These are phyloP conservation scores for Terana coerulea DNA, from an alignment of 768 basidiomycete genomes.

Conservation along the genomic window DNA sequence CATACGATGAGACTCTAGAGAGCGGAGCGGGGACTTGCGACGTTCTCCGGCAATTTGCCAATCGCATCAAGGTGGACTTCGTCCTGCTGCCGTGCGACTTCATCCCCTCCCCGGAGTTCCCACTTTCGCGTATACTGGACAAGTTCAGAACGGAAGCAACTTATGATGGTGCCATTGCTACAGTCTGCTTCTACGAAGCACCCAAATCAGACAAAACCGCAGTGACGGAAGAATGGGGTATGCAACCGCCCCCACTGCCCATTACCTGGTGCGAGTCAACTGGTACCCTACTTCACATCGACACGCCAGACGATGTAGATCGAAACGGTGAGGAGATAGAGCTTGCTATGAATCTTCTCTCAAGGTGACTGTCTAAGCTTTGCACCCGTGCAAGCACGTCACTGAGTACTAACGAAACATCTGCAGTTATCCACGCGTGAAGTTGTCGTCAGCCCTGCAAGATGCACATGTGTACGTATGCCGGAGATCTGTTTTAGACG, in stretches of 20 bases:
- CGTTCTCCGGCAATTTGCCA: conserved; percentile 73
- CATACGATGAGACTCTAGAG: conserved; percentile 72
- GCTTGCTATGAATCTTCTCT: conserved; percentile 71
- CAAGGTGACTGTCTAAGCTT: conserved; percentile 42
- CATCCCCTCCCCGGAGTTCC: conserved; percentile 70
- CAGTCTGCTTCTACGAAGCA: conserved; percentile 61
- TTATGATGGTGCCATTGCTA: conserved; percentile 59
- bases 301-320: conserved; percentile 66
- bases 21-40: conserved; percentile 66
- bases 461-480: conserved; percentile 95
- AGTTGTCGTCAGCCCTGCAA: conserved; percentile 61
- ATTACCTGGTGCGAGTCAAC: conserved; percentile 68
- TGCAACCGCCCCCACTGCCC: conserved; percentile 38
- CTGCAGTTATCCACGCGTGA: conserved; percentile 65
- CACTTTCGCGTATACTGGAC: conserved; percentile 68
- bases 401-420: background rate
- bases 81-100: conserved; percentile 91
- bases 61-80: conserved; percentile 79
- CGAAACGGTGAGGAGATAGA: conserved; percentile 67
- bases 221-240: conserved; percentile 66
- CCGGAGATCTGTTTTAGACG: conserved; percentile 66
- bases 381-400: background rate
- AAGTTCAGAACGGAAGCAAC: conserved; percentile 75
- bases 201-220: conserved; percentile 49
- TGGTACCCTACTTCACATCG: conserved; percentile 68